phyloP scores from a whole-genome alignment of 805 yeast species.

The Ogataea philodendri region DNA sequence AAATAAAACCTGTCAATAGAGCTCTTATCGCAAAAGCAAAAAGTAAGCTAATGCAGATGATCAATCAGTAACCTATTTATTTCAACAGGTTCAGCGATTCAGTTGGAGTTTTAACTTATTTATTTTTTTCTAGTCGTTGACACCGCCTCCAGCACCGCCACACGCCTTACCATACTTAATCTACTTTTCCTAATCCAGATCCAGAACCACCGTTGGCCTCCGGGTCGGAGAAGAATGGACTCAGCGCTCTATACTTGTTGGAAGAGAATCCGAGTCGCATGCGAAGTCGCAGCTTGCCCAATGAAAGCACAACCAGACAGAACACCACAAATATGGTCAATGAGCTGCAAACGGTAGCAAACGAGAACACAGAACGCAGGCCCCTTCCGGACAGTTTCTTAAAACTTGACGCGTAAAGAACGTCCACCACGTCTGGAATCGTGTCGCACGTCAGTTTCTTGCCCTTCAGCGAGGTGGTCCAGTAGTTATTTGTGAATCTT shows the following conservation, averaged over 20 bases:
- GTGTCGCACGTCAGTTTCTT: constrained; percentile 13
- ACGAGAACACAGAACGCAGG: constrained; percentile 13
- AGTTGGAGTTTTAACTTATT: neutral
- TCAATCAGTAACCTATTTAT: neutral
- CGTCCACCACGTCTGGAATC: constrained; percentile 10
- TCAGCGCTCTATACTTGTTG: constrained; percentile 4
- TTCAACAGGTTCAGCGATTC: too few species aligned
- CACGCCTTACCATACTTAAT: constrained; percentile 4
- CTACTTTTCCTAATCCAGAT: constrained; percentile 9
- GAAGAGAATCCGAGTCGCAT: neutral
- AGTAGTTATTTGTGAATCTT: constrained; percentile 32
- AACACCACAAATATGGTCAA: constrained; percentile 9
- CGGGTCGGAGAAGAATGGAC: constrained; percentile 9
- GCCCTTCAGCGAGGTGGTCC: constrained; percentile 21
- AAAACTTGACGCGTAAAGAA: constrained; percentile 15
- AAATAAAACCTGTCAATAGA: too few species aligned
- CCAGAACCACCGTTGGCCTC: constrained; percentile 7
- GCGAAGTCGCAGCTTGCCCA: constrained; percentile 1
- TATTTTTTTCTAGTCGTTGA: neutral
- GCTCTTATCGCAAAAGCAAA: too few species aligned
- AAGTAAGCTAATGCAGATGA: too few species aligned
- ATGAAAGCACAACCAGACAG: constrained; percentile 6
- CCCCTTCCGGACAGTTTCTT: constrained; percentile 6
- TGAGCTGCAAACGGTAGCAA: constrained; percentile 7
- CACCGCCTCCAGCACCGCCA: constrained; percentile 8